Conservation (phyloP, 768 basidiomycete species). For the Tulasnella sp. region DNA sequence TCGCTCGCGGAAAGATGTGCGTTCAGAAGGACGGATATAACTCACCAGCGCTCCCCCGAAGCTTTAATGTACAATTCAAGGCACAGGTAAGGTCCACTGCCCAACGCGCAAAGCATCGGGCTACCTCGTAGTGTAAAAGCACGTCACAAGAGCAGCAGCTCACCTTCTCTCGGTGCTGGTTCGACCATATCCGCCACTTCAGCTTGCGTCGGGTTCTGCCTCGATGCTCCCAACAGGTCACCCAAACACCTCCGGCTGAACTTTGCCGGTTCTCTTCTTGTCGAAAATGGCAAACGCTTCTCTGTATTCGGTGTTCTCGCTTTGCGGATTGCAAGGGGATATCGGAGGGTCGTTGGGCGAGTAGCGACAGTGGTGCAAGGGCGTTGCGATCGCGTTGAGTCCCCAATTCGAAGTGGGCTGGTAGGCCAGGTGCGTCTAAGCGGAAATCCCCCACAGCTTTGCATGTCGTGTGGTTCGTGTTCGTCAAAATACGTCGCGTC, state of each 20-base stretch:
- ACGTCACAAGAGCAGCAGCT: too few relatives aligned
- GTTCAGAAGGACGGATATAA: too few relatives aligned
- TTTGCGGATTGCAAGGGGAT: slow-evolving; percentile 4
- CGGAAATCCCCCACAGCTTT: background rate
- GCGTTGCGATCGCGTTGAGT: background rate
- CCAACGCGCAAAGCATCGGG: too few relatives aligned
- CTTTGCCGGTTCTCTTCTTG: slow-evolving; percentile 86
- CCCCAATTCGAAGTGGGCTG: background rate
- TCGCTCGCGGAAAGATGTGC: too few relatives aligned
- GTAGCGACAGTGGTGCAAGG: background rate
- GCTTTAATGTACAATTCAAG: too few relatives aligned
- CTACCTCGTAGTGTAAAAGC: too few relatives aligned
- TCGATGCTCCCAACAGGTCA: slow-evolving; percentile 84
- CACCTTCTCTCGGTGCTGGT: too few relatives aligned
- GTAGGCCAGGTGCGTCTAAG: background rate
- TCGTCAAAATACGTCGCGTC: background rate
- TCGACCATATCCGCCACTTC: too few relatives aligned
- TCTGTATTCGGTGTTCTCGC: slow-evolving; percentile 63
- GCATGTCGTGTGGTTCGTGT: background rate
- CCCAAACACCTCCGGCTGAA: slow-evolving; percentile 83
- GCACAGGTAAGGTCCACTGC: too few relatives aligned
- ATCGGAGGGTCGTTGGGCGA: background rate
- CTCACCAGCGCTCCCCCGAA: too few relatives aligned
- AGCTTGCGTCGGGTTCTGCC: too few relatives aligned
- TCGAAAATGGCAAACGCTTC: slow-evolving; percentile 98